These are phyloP conservation scores for Pestalotiopsis sp. DNA, from an alignment of 2,329 filamentous ascomycete genomes.

Conservation along the genomic window DNA sequence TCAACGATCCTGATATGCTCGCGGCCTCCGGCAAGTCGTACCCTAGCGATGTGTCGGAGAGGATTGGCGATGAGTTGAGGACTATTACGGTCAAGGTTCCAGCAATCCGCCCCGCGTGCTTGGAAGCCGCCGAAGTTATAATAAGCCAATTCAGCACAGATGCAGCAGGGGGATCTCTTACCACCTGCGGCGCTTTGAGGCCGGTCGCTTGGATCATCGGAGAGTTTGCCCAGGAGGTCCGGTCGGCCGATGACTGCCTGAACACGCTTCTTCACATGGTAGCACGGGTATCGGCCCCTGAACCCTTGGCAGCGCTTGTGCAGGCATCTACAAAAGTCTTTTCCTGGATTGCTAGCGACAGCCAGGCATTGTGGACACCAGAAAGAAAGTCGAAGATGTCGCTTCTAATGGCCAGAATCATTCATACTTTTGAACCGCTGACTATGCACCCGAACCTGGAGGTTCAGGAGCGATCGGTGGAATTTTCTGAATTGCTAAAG, in stretches of 20 bases:
- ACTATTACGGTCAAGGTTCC: conserved; percentile 92
- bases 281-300: conserved; percentile 58
- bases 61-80: conserved; percentile 81
- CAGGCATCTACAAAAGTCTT: conserved; percentile 89
- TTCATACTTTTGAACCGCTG: conserved; percentile 79
- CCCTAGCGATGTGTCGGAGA: conserved; percentile 59
- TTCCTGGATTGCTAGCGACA: conserved; percentile 67
- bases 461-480: conserved; percentile 91
- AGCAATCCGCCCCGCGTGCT: conserved; percentile 77
- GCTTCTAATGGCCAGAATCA: conserved; percentile 77
- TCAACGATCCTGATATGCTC: conserved; percentile 34
- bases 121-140: conserved; percentile 80
- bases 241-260: conserved; percentile 71
- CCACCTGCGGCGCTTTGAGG: conserved; percentile 68
- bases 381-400: conserved; percentile 74
- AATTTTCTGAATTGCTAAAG: conserved; percentile 87
- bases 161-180: conserved; percentile 55
- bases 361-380: conserved; percentile 67
- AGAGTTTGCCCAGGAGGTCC: conserved; percentile 78
- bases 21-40: conserved; percentile 28
- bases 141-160: conserved; percentile 58
- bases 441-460: conserved; percentile 84
- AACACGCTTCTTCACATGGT: conserved; percentile 71
- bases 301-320: conserved; percentile 75
- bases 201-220: conserved; percentile 85